These are phyloP conservation scores for Syncephalastrum racemosum DNA, from an alignment of 371 early-diverging fungal genomes.

Conservation along the genomic window DNA sequence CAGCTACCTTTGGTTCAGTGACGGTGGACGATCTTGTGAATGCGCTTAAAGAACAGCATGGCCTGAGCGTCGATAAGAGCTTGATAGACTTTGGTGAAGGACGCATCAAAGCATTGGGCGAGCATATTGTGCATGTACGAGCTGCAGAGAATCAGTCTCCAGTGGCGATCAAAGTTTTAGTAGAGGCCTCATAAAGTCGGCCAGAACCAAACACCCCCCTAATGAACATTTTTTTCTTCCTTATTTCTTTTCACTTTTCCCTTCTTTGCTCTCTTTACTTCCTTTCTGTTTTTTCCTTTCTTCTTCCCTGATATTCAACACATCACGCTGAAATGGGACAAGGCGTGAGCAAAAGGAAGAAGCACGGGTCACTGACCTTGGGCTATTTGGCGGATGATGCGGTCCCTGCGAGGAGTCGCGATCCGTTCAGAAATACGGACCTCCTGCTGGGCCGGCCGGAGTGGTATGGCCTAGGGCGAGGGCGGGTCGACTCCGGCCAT, in stretches of 20 bases:
- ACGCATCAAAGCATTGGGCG: slow-evolving; percentile 47
- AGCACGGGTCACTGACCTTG: slow-evolving; percentile 7
- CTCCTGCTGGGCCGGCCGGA: slow-evolving; percentile 12
- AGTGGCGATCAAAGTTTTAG: slow-evolving; percentile 28
- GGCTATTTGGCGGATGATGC: slow-evolving; percentile 5
- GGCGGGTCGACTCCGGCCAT: slow-evolving; percentile 14
- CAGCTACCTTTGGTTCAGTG: slow-evolving; percentile 52
- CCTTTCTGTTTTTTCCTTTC: slow-evolving; percentile 5
- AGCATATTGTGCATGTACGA: slow-evolving; percentile 31
- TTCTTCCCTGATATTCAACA: not conserved
- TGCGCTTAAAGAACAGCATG: slow-evolving; percentile 40
- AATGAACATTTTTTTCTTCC: not conserved
- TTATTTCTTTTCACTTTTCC: too few species aligned
- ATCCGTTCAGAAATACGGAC: slow-evolving; percentile 3
- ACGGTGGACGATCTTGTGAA: slow-evolving; percentile 43
- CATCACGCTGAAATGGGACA: slow-evolving; percentile 12
- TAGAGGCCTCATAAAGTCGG: slow-evolving; percentile 23
- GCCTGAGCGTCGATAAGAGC: slow-evolving; percentile 33
- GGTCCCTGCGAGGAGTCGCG: not conserved
- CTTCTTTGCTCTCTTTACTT: not conserved
- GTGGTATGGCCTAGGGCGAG: slow-evolving; percentile 12
- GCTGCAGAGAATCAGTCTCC: slow-evolving; percentile 17
- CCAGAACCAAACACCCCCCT: slow-evolving; percentile 8
- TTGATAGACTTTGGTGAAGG: slow-evolving; percentile 42
- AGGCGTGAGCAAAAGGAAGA: slow-evolving; percentile 9